Percentiles rank a stretch among this genome's conserved stretches.
These are phyloP conservation scores for Exophiala mesophila DNA, from an alignment of 2,329 filamentous ascomycete genomes.

Conservation along the genomic window DNA sequence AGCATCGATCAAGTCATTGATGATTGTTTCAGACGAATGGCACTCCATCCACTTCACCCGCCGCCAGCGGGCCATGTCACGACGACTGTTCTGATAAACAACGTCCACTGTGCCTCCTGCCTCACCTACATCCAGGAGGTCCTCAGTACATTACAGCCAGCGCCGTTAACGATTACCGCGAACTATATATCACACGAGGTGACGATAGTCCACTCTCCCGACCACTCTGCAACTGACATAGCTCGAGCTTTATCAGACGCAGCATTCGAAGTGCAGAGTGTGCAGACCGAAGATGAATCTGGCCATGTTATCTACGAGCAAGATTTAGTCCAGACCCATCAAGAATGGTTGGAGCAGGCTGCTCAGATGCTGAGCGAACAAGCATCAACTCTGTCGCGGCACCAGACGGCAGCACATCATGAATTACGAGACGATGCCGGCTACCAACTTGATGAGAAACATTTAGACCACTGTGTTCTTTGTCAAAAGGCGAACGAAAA, in stretches of 20 bases:
- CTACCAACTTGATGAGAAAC: slow-evolving; percentile 5
- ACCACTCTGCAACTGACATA: slow-evolving; percentile 32
- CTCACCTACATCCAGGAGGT: slow-evolving; percentile 42
- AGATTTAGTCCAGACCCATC: slow-evolving; percentile 26
- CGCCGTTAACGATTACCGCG: slow-evolving; percentile 30
- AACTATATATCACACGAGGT: slow-evolving; percentile 41
- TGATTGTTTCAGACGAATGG: slow-evolving; percentile 5
- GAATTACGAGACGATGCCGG: slow-evolving; percentile 4
- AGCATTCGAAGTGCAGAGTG: slow-evolving; percentile 44
- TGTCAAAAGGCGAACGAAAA: slow-evolving; percentile 9
- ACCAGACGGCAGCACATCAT: slow-evolving; percentile 7
- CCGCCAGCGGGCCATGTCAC: slow-evolving; percentile 16
- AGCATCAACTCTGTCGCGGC: slow-evolving; percentile 5
- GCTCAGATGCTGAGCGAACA: slow-evolving; percentile 10
- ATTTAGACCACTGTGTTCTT: slow-evolving; percentile 23
- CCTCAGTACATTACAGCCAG: slow-evolving; percentile 29
- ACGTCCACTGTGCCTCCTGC: slow-evolving; percentile 46
- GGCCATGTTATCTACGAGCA: slow-evolving; percentile 32
- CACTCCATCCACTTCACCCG: slow-evolving; percentile 7
- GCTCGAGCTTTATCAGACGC: slow-evolving; percentile 37
- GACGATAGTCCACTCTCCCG: slow-evolving; percentile 37
- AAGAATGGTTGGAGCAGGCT: slow-evolving; percentile 10
- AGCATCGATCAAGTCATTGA: slow-evolving; percentile 2
- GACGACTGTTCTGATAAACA: slow-evolving; percentile 41
- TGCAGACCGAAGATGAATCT: slow-evolving; percentile 34